A percentile compares a stretch with the other conserved stretches of the same genome.
These are phyloP conservation scores for Pichia kluyveri DNA, from an alignment of 805 yeast genomes.

Conservation along the genomic window DNA sequence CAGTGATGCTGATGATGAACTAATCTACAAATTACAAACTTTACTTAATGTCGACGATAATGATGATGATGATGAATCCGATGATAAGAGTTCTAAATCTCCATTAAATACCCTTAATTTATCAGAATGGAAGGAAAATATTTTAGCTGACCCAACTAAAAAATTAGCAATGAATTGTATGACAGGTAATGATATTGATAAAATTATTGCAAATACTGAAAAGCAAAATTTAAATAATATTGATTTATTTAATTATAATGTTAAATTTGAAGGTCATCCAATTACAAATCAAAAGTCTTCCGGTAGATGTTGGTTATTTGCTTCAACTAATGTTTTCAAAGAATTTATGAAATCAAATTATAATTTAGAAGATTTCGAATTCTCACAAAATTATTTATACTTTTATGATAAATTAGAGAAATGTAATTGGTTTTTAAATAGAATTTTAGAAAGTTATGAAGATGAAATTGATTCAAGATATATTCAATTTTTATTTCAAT, in stretches of 20 bases:
- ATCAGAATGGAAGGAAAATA: conserved; percentile 36
- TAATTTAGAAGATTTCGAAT: conserved; percentile 60
- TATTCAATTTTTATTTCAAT: conserved; percentile 51
- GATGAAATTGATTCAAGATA: conserved; percentile 66
- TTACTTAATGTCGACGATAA: conserved; percentile 6
- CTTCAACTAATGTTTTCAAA: conserved; percentile 70
- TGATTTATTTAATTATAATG: conserved; percentile 35
- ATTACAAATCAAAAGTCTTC: conserved; percentile 67
- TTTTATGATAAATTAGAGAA: conserved; percentile 85
- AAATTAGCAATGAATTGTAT: conserved; percentile 45
- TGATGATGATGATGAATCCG: background rate
- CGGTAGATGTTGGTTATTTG: conserved; percentile 89
- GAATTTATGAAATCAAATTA: conserved; percentile 53
- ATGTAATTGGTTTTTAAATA: conserved; percentile 72
- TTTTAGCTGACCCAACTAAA: conserved; percentile 40
- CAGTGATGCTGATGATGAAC: conserved; percentile 21
- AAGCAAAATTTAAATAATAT: conserved; percentile 22
- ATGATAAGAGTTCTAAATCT: background rate
- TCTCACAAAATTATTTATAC: conserved; percentile 72
- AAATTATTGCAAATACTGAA: conserved; percentile 31
- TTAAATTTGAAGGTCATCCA: conserved; percentile 49
- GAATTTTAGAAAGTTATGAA: conserved; percentile 57
- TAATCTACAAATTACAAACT: conserved; percentile 23
- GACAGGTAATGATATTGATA: conserved; percentile 36
- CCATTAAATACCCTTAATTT: conserved; percentile 30